Evolutionary conservation across 495 filamentous ascomycete species (phyloP).

Genomic region (Thermothielavioides terrestris): DNA sequence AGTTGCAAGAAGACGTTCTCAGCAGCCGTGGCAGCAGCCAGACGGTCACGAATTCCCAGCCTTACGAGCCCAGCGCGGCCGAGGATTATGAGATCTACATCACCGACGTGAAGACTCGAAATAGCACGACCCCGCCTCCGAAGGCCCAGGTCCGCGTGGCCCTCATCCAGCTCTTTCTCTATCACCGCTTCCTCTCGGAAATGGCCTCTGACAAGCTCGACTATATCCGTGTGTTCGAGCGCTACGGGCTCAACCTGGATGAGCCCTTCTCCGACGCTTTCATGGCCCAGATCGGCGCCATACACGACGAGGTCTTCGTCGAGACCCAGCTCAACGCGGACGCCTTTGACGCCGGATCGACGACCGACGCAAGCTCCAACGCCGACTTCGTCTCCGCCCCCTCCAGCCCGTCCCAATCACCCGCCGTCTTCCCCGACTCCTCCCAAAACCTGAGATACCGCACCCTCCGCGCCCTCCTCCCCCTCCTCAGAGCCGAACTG

Average conservation of each 20-base stretch:
- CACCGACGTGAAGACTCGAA: slow-evolving; percentile 82
- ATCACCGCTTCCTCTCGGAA: slow-evolving; percentile 73
- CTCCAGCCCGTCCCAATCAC: slow-evolving; percentile 32
- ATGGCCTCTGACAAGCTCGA: slow-evolving; percentile 65
- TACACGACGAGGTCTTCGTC: slow-evolving; percentile 52
- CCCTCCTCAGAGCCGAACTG: slow-evolving; percentile 39
- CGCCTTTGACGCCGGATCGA: slow-evolving; percentile 19
- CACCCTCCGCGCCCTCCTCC: slow-evolving; percentile 32
- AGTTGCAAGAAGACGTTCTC: slow-evolving; percentile 49
- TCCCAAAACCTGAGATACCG: slow-evolving; percentile 23
- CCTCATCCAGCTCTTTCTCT: slow-evolving; percentile 79
- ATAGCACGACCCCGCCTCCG: slow-evolving; percentile 50
- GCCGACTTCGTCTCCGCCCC: slow-evolving; percentile 15
- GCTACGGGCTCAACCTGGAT: slow-evolving; percentile 58
- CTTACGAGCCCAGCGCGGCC: slow-evolving; percentile 46
- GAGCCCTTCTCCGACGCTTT: slow-evolving; percentile 68
- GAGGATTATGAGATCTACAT: slow-evolving; percentile 70
- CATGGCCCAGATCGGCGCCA: slow-evolving; percentile 62
- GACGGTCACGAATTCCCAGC: slow-evolving; percentile 6
- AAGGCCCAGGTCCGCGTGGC: slow-evolving; percentile 66
- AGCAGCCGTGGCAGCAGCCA: slow-evolving; percentile 23
- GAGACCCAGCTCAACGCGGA: too few species aligned
- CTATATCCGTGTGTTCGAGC: slow-evolving; percentile 53
- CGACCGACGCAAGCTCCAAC: slow-evolving; percentile 1
- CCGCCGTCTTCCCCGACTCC: neutral